phyloP scores from a whole-genome alignment of 306 rosid species.

The Cicer cuneatum region DNA sequence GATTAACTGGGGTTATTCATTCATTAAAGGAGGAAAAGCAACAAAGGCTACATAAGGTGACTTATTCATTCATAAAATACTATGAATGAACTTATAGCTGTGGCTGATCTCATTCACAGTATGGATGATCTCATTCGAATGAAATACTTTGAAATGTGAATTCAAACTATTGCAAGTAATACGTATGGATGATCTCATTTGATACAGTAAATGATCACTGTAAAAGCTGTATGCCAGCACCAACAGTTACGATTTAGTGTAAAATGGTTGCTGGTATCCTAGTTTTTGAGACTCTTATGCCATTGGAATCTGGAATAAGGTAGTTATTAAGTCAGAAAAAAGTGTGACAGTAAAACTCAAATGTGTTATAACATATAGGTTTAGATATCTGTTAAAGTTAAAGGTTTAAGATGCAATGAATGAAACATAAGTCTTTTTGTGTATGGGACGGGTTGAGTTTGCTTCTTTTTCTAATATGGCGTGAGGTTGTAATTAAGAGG shows the following conservation, averaged over 20 bases:
- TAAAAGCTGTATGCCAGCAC: background rate
- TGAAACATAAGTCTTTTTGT: constrained; percentile 9
- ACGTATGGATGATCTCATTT: constrained; percentile 16
- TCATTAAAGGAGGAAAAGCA: constrained; percentile 73
- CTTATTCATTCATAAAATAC: constrained; percentile 33
- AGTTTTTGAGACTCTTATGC: constrained; percentile 6
- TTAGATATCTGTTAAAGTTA: background rate
- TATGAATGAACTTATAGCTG: constrained; percentile 14
- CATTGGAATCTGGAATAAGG: constrained; percentile 15
- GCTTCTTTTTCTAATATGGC: background rate
- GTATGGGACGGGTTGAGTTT: constrained; percentile 5
- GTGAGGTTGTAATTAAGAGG: constrained; percentile 7
- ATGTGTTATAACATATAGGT: constrained; percentile 13
- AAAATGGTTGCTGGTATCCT: constrained; percentile 18
- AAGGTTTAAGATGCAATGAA: constrained; percentile 5
- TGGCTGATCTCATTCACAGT: background rate
- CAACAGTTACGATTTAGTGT: constrained; percentile 13
- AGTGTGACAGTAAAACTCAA: constrained; percentile 1
- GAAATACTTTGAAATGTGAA: too few species aligned
- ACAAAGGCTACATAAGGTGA: constrained; percentile 81
- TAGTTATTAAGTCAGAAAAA: constrained; percentile 1
- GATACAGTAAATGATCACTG: constrained; percentile 26
- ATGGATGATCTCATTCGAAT: constrained; percentile 20
- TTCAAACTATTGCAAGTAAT: background rate
- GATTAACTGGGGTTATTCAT: constrained; percentile 67